A percentile compares a stretch with the other conserved stretches of the same genome.
phyloP scores from a whole-genome alignment of 2,329 filamentous ascomycete species.

The Septoria linicola region DNA sequence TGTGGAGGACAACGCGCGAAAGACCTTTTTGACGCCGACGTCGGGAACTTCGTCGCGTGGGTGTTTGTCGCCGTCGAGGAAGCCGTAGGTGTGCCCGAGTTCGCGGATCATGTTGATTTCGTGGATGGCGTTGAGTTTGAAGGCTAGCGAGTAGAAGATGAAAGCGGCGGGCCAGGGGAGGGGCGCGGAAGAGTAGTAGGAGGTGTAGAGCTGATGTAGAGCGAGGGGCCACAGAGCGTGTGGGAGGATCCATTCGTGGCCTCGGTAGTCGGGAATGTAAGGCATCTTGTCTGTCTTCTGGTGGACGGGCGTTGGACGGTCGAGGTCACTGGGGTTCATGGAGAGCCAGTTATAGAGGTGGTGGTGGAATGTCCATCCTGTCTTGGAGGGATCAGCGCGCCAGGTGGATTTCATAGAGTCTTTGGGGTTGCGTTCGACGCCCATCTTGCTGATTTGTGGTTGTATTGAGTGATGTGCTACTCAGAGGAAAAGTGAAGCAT shows the following conservation, averaged over 20 bases:
- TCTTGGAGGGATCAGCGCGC: constrained; percentile 19
- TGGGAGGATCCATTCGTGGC: constrained; percentile 44
- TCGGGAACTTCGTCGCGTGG: constrained; percentile 47
- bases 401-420: constrained; percentile 30
- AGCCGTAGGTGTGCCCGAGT: constrained; percentile 43
- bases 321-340: constrained; percentile 22
- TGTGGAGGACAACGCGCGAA: constrained; percentile 22
- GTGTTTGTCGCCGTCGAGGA: constrained; percentile 48
- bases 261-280: constrained; percentile 39
- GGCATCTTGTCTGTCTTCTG: constrained; percentile 46
- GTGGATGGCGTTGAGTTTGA: constrained; percentile 45
- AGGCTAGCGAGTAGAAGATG: constrained; percentile 42
- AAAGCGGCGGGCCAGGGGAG: constrained; percentile 37
- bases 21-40: constrained; percentile 24
- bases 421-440: constrained; percentile 14
- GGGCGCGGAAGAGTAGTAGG: constrained; percentile 36
- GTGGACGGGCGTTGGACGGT: constrained; percentile 42
- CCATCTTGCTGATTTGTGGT: neutral
- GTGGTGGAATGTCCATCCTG: constrained; percentile 22
- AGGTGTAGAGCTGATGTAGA: constrained; percentile 41
- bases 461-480: neutral
- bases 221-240: constrained; percentile 42
- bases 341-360: constrained; percentile 20
- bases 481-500: neutral
- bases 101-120: constrained; percentile 42